Evolutionary conservation across 2,329 filamentous ascomycete species (phyloP), one percentile per base, ranked within the genome.

Genomic region (Cladosporium cucumerinum): DNA sequence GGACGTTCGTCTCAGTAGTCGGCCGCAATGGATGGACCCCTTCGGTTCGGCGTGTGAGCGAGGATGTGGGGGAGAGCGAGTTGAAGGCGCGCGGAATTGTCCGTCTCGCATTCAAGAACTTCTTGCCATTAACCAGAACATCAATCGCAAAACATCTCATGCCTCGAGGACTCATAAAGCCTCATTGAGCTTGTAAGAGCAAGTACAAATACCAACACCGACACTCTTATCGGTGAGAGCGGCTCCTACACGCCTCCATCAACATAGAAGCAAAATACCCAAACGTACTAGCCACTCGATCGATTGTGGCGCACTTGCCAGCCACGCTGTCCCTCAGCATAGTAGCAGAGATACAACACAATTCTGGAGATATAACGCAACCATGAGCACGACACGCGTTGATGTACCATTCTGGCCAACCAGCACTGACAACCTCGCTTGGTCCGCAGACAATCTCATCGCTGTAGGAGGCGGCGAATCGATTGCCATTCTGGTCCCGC

Each of bases 391-490:
- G 39, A 59, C 64, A 46, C 61, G 59, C 23, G 57, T 73, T 51
- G 68, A 66, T 2, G 59, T 73, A 10, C 74, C 75, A 26, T 77
- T 82, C 63, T 85, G 81, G 76, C 84, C 85, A 2, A 82, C 82
- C 3, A 82, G 80, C 65, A 74, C 79, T 28, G 77, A 84, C 69
- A 84, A 82, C 57, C 73, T 88, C n/a, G 78, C 81, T 60, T 88
- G 86, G 85, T 87, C 85, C 7, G 74, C 78, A 46, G 85, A 87
- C 69, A 83, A 84, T 54, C 82, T 84, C 57, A 78, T 88, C 52
- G 86, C 85, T 7, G 74, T 87, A 55, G 84, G 83, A 16, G 82
- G 81, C 12, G 82, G 84, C 60, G 85, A 87, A 69, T 76, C 80
- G 66, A 79, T 87, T 21, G 79, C 85, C 49, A 76, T 87, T 46